Percentiles rank a stretch among this genome's conserved stretches.
Conservation (phyloP, 2,329 filamentous ascomycete genomes). For the Cladosporium velox region DNA sequence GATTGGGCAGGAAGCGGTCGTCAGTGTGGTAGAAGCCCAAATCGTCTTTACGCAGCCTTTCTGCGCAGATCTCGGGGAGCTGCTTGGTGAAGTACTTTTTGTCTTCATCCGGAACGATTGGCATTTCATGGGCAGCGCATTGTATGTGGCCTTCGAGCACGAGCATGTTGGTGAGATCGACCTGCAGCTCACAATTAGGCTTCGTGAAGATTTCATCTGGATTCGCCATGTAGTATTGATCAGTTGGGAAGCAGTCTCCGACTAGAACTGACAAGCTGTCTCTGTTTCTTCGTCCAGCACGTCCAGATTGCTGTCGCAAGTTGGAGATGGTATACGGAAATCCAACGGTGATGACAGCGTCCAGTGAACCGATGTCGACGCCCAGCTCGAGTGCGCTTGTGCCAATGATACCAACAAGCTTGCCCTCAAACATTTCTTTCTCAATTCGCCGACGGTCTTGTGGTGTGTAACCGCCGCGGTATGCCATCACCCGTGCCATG, state of each 20-base stretch:
- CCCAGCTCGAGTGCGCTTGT: slow-evolving; percentile 92
- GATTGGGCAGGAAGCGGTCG: slow-evolving; percentile 80
- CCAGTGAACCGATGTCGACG: slow-evolving; percentile 90
- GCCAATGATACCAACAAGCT: slow-evolving; percentile 87
- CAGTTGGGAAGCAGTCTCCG: slow-evolving; percentile 84
- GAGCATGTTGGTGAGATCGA: slow-evolving; percentile 89
- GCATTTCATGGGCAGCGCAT: slow-evolving; percentile 94
- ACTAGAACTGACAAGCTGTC: slow-evolving; percentile 90
- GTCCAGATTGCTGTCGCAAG: slow-evolving; percentile 87
- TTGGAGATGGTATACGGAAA: slow-evolving; percentile 97
- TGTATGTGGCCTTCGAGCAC: slow-evolving; percentile 92
- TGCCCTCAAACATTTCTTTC: slow-evolving; percentile 94
- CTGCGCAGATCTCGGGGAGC: slow-evolving; percentile 68
- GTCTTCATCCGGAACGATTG: slow-evolving; percentile 78
- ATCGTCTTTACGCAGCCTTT: slow-evolving; percentile 72
- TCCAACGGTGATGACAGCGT: slow-evolving; percentile 89
- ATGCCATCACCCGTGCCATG: slow-evolving; percentile 83
- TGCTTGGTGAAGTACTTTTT: slow-evolving; percentile 75
- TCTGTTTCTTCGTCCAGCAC: slow-evolving; percentile 87
- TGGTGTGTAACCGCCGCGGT: slow-evolving; percentile 90
- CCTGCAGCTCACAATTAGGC: slow-evolving; percentile 83
- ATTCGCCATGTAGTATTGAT: slow-evolving; percentile 97
- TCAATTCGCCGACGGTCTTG: slow-evolving; percentile 88
- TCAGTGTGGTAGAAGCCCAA: slow-evolving; percentile 89
- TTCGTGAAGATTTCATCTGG: slow-evolving; percentile 91